phyloP scores from a whole-genome alignment of 2,329 filamentous ascomycete species.

The Chrysosporium keratinophilum region DNA sequence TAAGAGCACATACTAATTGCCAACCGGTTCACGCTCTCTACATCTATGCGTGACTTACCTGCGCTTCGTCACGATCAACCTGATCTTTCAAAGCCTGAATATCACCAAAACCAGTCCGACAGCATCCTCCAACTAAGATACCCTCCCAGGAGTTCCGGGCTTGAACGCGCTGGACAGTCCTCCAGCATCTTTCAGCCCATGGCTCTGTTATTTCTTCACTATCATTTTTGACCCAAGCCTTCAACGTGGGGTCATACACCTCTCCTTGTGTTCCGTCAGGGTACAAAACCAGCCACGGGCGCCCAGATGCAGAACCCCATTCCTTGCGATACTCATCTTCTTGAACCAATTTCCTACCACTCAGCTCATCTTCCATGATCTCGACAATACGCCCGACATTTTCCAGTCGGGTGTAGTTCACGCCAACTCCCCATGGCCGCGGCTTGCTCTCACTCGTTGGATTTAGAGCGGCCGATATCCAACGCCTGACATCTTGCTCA shows the following conservation, averaged over 20 bases:
- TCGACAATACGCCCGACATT: no score
- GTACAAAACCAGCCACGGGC: neutral
- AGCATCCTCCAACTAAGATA: neutral
- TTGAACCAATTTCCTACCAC: no score
- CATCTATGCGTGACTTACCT: no score
- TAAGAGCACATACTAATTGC: no score
- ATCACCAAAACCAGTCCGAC: neutral
- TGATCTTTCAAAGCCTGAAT: neutral
- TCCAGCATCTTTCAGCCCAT: neutral
- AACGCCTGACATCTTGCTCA: no score
- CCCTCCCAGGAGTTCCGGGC: neutral
- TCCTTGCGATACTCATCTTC: no score
- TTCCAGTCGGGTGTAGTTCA: no score
- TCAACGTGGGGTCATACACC: neutral
- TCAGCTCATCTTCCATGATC: no score
- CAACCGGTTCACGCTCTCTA: no score
- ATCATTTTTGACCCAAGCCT: neutral
- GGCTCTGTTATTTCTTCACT: neutral
- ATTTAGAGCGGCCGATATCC: no score
- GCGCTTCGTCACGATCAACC: neutral
- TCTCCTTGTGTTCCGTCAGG: neutral
- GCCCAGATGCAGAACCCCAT: neutral
- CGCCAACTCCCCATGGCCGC: no score
- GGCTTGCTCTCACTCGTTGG: no score
- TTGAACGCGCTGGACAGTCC: neutral